Percentiles rank a stretch among this genome's conserved stretches.
Evolutionary conservation across 805 yeast species (phyloP).

Genomic region (Candida montana): DNA sequence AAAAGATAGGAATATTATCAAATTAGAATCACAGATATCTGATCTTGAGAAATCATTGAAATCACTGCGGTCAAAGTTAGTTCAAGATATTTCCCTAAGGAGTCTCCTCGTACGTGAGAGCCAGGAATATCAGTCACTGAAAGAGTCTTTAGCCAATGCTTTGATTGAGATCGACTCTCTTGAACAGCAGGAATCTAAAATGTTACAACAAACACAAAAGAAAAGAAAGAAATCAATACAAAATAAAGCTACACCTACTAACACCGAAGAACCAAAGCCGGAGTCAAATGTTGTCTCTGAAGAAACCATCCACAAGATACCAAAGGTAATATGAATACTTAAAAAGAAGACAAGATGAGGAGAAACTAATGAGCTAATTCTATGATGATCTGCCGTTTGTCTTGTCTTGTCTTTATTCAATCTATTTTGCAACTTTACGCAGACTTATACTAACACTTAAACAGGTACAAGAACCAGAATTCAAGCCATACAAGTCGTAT

Average conservation of each 20-base stretch:
- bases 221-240: conserved; percentile 3
- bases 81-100: neutral
- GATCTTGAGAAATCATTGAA: neutral
- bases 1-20: neutral
- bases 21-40: neutral
- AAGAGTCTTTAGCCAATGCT: conserved; percentile 8
- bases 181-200: conserved; percentile 11
- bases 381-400: neutral
- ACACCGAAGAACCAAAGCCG: neutral
- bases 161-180: conserved; percentile 13
- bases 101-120: conserved; percentile 1
- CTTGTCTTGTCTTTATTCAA: neutral
- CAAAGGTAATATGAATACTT: conserved; percentile 22
- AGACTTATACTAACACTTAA: conserved; percentile 21
- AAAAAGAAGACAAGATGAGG: neutral
- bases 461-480: conserved; percentile 16
- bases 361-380: neutral
- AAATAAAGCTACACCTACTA: neutral
- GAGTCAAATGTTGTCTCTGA: conserved; percentile 5
- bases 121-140: conserved; percentile 3
- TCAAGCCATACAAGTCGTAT: conserved; percentile 22
- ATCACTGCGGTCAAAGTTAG: neutral
- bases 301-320: conserved; percentile 21
- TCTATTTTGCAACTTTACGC: too few relatives aligned
- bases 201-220: conserved; percentile 4